Evolutionary conservation across 805 yeast genomes (phyloP), one percentile per base, ranked within the genome.

Genomic region (Pichia exigua): DNA sequence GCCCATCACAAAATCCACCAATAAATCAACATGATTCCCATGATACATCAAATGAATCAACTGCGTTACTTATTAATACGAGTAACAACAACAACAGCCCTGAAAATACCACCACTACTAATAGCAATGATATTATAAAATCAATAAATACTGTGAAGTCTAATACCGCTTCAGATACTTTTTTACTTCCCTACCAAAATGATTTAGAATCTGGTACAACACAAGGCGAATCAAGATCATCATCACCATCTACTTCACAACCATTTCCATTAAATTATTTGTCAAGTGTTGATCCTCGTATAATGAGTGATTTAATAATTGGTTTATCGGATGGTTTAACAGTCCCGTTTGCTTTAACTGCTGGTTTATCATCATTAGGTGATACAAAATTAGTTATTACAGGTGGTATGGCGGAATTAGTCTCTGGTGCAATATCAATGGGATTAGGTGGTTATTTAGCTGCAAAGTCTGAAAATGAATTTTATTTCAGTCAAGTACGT

Each of bases 331-430:
- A 92, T 66, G 99, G 99, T 5, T 77, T 92, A 58, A 92, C 98
- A 0, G 99, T 92, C 42, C 99, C 99, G n/a, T 92, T 92, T 75
- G 99, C 99, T 2, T 77, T 94, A 59, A 94, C 98, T 1, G 98
- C 99, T 0, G 99, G 98, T 46, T 76, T 92, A 51, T 85, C 96
- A 1, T 84, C 95, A 1, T 76, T 92, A 49, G 99, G 99, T 49
- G 87, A 88, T 66, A 74, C 96, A 18, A 85, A 80, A 66, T 77
- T 92, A 57, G 99, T 92, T 48, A 90, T 92, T 55, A 90, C 98
- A 27, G 99, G 98, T 75, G 99, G 98, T 24, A 80, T 92, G 78
- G 98, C 98, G 11, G 99, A 92, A 73, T 79, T 92, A 59, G 95
- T 92, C 4, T 87, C 96, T 7, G 99, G 99, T 46, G 95, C 98